These are phyloP conservation scores for Lepidium didymum DNA, from an alignment of 345 rosid genomes.

Conservation along the genomic window DNA sequence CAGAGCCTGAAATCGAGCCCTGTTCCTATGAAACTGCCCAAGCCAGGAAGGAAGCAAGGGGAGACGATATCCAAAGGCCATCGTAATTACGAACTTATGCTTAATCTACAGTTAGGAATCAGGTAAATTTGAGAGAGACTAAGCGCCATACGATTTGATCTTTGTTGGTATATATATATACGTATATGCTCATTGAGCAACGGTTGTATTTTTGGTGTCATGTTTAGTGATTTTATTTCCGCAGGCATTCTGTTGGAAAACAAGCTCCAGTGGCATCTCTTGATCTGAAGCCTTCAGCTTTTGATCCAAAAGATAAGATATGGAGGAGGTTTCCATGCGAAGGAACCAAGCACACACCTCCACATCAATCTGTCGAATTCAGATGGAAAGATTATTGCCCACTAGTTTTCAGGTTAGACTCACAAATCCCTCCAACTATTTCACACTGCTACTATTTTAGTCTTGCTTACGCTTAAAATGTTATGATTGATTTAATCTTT, in stretches of 20 bases:
- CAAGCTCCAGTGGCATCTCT: constrained; percentile 66
- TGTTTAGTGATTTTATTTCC: constrained; percentile 8
- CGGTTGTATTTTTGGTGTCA: neutral
- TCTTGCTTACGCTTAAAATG: neutral
- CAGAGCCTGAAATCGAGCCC: constrained; percentile 17
- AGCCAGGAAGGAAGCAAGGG: constrained; percentile 62
- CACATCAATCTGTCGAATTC: constrained; percentile 79
- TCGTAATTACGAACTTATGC: constrained; percentile 91
- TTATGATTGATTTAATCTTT: neutral
- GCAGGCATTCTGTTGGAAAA: constrained; percentile 83
- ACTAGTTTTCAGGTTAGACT: constrained; percentile 77
- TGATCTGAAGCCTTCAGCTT: constrained; percentile 84
- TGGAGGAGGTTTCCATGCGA: constrained; percentile 94
- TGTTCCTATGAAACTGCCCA: constrained; percentile 61
- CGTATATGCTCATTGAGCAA: neutral
- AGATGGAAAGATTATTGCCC: constrained; percentile 98
- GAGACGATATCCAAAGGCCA: constrained; percentile 87
- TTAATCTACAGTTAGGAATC: constrained; percentile 77
- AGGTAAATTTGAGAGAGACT: constrained; percentile 24
- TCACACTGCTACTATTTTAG: neutral
- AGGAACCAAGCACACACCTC: constrained; percentile 88
- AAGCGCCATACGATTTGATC: neutral
- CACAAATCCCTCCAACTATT: neutral
- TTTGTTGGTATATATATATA: neutral
- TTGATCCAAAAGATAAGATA: constrained; percentile 84